Evolutionary conservation across 2,329 filamentous ascomycete species (phyloP), one percentile per base, ranked within the genome.

Genomic region (Diaporthe velutina): DNA sequence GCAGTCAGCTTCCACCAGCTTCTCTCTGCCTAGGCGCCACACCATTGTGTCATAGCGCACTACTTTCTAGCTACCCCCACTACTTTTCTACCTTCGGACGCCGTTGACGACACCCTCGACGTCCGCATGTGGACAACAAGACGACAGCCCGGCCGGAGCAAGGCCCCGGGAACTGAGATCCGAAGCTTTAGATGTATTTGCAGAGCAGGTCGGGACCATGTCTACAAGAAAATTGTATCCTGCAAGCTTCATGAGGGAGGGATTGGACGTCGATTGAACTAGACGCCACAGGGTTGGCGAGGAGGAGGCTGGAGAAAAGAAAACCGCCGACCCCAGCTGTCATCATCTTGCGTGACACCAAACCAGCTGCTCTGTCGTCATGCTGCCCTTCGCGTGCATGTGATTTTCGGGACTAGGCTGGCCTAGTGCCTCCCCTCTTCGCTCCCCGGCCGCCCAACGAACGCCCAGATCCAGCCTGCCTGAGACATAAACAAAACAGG

Each of bases 271-370:
- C 38, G 35, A 71, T 38, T 30, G 28, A 9, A 12, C 17, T 40
- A n/a, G 15, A 61, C 55, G 42, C 42, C 25, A 50, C 33, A 12
- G 58, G 19, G 58, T 19, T 38, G 38, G 35, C 13, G 50, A 22
- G 28, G 25, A 40, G 71, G 52, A 48, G 71, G 61, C 57, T 64
- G 48, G 19, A 42, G 48, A n/a, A 55, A 55, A 28, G 55, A 48
- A 45, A 19, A 66, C n/a, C 48, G n/a, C 40, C 8, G 3, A 4
- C 64, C 50, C 25, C 10, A 68, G 33, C 64, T 71, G 48, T 61
- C 55, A 58, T 71, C 72, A 74, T 71, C 48, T 66, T 54, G 70
- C 58, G 45, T 73, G 70, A 73, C 70, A 61, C n/a, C 70, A 25
- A 42, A 45, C 30, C 35, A 72, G 40, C 55, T 66, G 45, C 40